Percentiles rank a stretch among this genome's conserved stretches.
phyloP scores from a whole-genome alignment of 164 flowering plant species.

The Brasenia schreberi region DNA sequence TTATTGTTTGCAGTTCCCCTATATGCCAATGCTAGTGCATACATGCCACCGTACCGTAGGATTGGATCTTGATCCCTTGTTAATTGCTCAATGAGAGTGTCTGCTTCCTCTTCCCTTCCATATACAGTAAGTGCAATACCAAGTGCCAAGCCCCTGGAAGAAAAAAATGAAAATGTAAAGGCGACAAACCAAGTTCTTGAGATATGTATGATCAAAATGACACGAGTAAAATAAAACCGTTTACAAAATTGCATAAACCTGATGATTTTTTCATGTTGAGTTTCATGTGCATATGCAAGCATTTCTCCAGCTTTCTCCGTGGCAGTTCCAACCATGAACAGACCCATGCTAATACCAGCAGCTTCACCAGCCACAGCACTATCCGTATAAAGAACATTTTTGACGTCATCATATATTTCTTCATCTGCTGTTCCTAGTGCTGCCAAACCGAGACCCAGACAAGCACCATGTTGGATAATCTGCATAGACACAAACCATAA shows the following conservation, averaged over 20 bases:
- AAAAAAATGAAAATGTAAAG: not conserved
- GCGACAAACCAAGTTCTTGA: not conserved
- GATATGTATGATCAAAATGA: not conserved
- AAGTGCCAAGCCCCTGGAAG: conserved; percentile 71
- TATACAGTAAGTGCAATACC: conserved; percentile 94
- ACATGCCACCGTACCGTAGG: conserved; percentile 91
- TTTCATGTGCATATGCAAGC: conserved; percentile 93
- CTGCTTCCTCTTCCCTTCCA: conserved; percentile 96
- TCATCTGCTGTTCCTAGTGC: conserved; percentile 91
- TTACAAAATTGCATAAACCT: conserved; percentile 24
- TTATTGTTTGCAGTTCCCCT: conserved; percentile 87
- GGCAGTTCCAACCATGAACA: conserved; percentile 91
- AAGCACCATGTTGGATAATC: conserved; percentile 96
- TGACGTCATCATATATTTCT: conserved; percentile 78
- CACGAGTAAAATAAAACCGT: not conserved
- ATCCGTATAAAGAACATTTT: conserved; percentile 71
- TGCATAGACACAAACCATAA: conserved; percentile 14
- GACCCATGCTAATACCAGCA: conserved; percentile 88
- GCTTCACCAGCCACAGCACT: conserved; percentile 99
- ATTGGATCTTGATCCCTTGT: conserved; percentile 91
- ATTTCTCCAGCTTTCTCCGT: conserved; percentile 87
- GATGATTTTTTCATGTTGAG: conserved; percentile 91
- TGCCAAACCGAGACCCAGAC: conserved; percentile 89
- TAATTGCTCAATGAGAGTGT: conserved; percentile 86
- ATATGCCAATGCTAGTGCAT: conserved; percentile 87